Base-by-base conservation (phyloP, 2,329 filamentous ascomycete genomes). In the Beauveria australis region DNA sequence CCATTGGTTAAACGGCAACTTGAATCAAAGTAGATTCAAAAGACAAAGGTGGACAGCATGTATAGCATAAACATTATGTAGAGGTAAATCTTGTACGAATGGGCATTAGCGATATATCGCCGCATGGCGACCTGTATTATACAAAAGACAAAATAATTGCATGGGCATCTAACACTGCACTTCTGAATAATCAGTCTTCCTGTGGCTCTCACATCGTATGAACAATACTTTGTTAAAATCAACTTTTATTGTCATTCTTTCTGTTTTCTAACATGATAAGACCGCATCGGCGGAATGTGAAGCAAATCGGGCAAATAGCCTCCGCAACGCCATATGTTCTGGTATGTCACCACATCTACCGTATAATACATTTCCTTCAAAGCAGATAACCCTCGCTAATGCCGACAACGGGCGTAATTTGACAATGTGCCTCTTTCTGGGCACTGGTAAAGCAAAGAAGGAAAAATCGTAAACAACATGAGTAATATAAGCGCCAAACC, bases 1-100 rank as follows among this genome's bases (percentile, higher is more conserved):
- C 81, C 0, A 79, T 84, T 43, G 78, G 81, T 64, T 78, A 68
- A 62, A 55, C n/a, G 22, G n/a, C 18, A 43, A 43, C n/a, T 10
- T 8, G 19, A 14, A 44, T 1, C 1, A 5, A 24, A 12, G 16
- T 1, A 26, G n/a, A 16, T 2, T 26, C 14, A 16, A 40, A 30
- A 8, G 4, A 24, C 12, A 33, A 24, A 24, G 16, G 33, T 1
- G 18, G 52, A 18, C 6, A 3, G 43, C 26, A 46, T 56, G 59
- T 61, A 52, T 40, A 56, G 47, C 52, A 56, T 37, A 33, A 52
- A 33, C 5, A 43, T 10, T 6, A 16, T 9, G 19, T 30, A 14
- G 30, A 40, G 18, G 52, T 44, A 59, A 24, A 59, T 33, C 37
- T 59, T 53, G 57, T 59, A 46, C 47, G 48, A 53, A 59, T 52